Base-by-base conservation (phyloP, 2,329 filamentous ascomycete genomes). In the Stachybotrys chlorohalonatus region DNA sequence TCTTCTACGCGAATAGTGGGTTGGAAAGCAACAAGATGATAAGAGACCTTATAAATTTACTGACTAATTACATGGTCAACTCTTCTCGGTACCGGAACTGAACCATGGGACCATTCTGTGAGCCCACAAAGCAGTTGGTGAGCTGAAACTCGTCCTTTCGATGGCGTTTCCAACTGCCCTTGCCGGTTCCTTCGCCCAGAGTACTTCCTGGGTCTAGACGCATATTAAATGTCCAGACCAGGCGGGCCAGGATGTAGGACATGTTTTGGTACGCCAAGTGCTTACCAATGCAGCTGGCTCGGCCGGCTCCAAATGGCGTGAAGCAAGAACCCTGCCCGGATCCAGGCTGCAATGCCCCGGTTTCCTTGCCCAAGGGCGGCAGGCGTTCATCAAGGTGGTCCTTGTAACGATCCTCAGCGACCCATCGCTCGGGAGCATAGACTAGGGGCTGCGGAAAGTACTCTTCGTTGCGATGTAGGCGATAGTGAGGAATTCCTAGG, bases 221-320 rank as follows among this genome's bases (percentile, higher is more conserved):
- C 24, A 58, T 53, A 24, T 58, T 54, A 32, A 56, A 58, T 1
- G 52, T 17, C 56, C 56, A 58, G 39, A 58, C 42, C 16, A 58
- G 49, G 5, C 56, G 54, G 47, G 56, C 56, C 8, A 58, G 32
- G 47, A 57, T 55, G 11, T 54, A 47, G 7, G 56, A 54, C 52
- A 58, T 56, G 39, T 58, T 55, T 45, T 58, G 56, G 16, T 58
- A 58, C 6, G 56, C 52, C 30, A 58, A 16, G 24, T 55, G 47
- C 46, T 58, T 58, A 6, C 56, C 56, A 36, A 58, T 55, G 46
- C 56, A 58, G 39, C 55, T 53, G 8, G 52, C 39, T 7, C 56
- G 55, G 7, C 56, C 56, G 11, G 47, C 53, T 36, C 55, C 55
- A 53, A 54, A 56, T 11, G 56, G 56, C 1, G 56, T 58, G 32